Conservation (phyloP, 345 rosid species). For the Zanthoxylum bungeanum region DNA sequence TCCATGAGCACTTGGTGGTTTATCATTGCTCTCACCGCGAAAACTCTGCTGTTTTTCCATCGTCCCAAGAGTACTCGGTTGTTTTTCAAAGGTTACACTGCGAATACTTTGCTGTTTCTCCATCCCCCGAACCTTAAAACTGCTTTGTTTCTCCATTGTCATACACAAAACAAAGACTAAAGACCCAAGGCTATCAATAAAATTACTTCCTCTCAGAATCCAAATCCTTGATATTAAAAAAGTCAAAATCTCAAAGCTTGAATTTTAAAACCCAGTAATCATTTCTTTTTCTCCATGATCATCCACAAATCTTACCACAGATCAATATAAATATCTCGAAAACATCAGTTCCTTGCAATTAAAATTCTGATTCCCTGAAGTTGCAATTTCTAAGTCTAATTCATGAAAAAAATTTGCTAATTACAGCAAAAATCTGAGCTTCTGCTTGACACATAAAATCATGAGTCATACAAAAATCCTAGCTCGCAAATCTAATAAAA, state of each 20-base stretch:
- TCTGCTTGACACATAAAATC: neutral
- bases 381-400: neutral
- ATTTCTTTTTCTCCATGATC: neutral
- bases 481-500: neutral
- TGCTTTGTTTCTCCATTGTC: slow-evolving; percentile 17
- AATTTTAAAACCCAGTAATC: slow-evolving; percentile 8
- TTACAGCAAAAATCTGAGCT: neutral
- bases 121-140: slow-evolving; percentile 26
- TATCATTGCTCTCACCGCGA: slow-evolving; percentile 40
- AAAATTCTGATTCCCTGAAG: neutral
- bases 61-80: slow-evolving; percentile 33
- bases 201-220: slow-evolving; percentile 6
- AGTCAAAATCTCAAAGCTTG: slow-evolving; percentile 14
- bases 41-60: slow-evolving; percentile 60
- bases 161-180: slow-evolving; percentile 10
- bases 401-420: neutral
- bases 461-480: neutral
- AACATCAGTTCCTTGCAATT: neutral
- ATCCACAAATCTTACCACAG: neutral
- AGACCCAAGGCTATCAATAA: neutral
- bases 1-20: slow-evolving; percentile 44
- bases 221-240: neutral
- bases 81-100: slow-evolving; percentile 32
- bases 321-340: neutral
- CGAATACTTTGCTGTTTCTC: slow-evolving; percentile 48